These are phyloP conservation scores for Fusarium aywerte DNA, from an alignment of 2,329 filamentous ascomycete genomes.

Conservation along the genomic window DNA sequence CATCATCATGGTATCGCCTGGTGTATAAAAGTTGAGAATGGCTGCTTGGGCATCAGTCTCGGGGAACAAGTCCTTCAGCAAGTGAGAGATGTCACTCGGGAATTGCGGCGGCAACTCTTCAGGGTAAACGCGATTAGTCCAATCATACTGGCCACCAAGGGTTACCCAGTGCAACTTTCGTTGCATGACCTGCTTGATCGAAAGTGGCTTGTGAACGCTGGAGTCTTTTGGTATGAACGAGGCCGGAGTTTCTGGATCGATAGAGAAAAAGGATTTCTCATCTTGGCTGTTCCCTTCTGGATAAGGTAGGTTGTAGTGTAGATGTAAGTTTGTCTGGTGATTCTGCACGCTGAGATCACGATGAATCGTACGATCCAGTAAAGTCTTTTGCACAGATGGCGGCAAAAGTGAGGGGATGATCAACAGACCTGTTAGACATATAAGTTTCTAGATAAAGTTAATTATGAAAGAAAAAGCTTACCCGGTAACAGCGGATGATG, in stretches of 20 bases:
- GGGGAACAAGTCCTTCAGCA: slow-evolving; percentile 79
- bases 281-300: slow-evolving; percentile 42
- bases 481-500: slow-evolving; percentile 75
- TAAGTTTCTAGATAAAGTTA: not conserved
- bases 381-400: slow-evolving; percentile 70
- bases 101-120: slow-evolving; percentile 74
- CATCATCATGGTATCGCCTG: slow-evolving; percentile 89
- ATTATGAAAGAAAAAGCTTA: slow-evolving; percentile 49
- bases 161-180: slow-evolving; percentile 93
- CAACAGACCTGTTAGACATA: slow-evolving; percentile 72
- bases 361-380: slow-evolving; percentile 81
- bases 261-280: slow-evolving; percentile 65
- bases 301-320: slow-evolving; percentile 80
- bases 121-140: slow-evolving; percentile 88
- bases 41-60: slow-evolving; percentile 85
- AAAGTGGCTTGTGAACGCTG: slow-evolving; percentile 77
- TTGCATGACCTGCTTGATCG: slow-evolving; percentile 75
- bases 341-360: slow-evolving; percentile 75
- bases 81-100: slow-evolving; percentile 74
- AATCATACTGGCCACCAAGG: slow-evolving; percentile 95
- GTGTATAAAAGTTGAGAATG: slow-evolving; percentile 92
- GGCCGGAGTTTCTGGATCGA: slow-evolving; percentile 61
- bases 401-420: slow-evolving; percentile 82
- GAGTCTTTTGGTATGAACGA: slow-evolving; percentile 76
- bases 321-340: slow-evolving; percentile 91